Percentiles rank a stretch among this genome's conserved stretches.
phyloP scores from a whole-genome alignment of 306 rosid species.

The Styphnolobium japonicum region DNA sequence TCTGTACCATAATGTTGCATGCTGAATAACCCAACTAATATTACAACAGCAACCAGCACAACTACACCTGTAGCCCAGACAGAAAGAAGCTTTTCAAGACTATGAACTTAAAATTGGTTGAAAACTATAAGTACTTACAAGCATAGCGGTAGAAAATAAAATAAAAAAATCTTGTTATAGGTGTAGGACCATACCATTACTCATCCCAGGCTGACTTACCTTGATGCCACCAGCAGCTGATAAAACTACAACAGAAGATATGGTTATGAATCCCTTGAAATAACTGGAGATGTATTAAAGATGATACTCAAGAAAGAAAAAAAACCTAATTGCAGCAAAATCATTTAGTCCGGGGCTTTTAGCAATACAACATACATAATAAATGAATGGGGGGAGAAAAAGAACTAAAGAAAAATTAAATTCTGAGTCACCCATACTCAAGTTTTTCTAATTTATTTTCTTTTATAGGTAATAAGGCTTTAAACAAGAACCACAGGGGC shows the following conservation, averaged over 20 bases:
- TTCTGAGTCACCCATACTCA: background rate
- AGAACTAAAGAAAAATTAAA: background rate
- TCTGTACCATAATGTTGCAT: conserved; percentile 96
- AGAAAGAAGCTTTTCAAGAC: conserved; percentile 27
- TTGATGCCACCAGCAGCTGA: conserved; percentile 99
- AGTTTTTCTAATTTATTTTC: background rate
- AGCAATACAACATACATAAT: background rate
- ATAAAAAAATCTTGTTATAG: conserved; percentile 18
- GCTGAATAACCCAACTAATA: conserved; percentile 85
- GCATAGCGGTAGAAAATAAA: background rate
- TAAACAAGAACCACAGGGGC: background rate
- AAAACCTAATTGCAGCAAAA: background rate
- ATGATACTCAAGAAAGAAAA: background rate
- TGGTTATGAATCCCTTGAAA: conserved; percentile 33
- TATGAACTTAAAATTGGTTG: conserved; percentile 5
- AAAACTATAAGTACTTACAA: background rate
- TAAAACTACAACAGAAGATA: conserved; percentile 54
- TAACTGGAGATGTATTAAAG: background rate
- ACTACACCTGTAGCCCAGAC: conserved; percentile 61
- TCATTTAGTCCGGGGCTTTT: background rate
- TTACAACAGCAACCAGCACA: conserved; percentile 81
- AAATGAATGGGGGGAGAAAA: background rate
- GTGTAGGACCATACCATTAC: conserved; percentile 51
- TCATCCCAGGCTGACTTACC: conserved; percentile 62
- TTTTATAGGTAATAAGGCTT: background rate